A percentile compares a stretch with the other conserved stretches of the same genome.
phyloP scores from a whole-genome alignment of 1,284 basidiomycete genomes.

The Ustilago crameri region DNA sequence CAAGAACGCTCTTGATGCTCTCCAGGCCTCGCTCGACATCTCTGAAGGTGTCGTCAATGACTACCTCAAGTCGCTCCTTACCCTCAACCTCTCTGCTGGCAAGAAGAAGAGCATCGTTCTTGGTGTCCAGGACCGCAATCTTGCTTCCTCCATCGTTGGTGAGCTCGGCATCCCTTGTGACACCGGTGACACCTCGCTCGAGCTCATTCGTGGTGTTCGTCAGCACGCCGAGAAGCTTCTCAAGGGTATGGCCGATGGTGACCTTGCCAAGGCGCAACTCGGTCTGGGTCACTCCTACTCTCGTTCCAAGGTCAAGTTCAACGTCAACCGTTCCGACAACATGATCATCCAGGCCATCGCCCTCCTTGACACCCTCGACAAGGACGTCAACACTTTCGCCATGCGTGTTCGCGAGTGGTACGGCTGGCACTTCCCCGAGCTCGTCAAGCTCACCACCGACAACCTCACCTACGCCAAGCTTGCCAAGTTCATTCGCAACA shows the following conservation, averaged over 20 bases:
- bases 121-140: constrained; percentile 82
- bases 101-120: constrained; percentile 84
- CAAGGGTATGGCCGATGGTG: constrained; percentile 84
- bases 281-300: constrained; percentile 98
- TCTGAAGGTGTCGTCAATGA: constrained; percentile 94
- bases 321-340: constrained; percentile 98
- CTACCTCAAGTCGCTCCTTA: constrained; percentile 85
- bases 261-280: constrained; percentile 86
- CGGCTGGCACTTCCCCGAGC: constrained; percentile 99
- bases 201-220: constrained; percentile 92
- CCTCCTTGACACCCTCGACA: constrained; percentile 97
- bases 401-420: constrained; percentile 99
- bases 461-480: constrained; percentile 93
- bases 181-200: constrained; percentile 84
- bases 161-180: constrained; percentile 84
- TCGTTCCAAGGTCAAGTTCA: constrained; percentile 94
- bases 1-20: constrained; percentile 91
- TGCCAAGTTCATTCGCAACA: constrained; percentile 89
- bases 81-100: constrained; percentile 83
- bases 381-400: constrained; percentile 98
- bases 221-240: constrained; percentile 91
- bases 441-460: constrained; percentile 92
- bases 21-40: constrained; percentile 96
- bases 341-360: constrained; percentile 99
- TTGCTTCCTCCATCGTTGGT: constrained; percentile 84